phyloP scores from a whole-genome alignment of 2,329 filamentous ascomycete species.

The Neonectria sp. region DNA sequence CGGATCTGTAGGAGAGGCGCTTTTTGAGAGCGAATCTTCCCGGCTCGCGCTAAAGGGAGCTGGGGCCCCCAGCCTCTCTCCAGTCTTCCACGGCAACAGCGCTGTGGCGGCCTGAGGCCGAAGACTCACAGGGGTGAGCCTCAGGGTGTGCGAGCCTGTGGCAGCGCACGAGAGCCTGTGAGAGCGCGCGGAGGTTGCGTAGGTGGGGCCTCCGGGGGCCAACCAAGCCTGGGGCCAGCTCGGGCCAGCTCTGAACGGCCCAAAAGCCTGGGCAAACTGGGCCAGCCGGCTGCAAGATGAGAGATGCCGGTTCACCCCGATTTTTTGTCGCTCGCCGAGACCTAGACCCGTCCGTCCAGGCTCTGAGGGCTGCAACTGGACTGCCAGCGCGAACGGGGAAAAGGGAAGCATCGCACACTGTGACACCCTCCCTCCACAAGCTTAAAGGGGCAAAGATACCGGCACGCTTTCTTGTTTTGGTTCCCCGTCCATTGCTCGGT shows the following conservation, averaged over 20 bases:
- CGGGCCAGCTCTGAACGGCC: slow-evolving; percentile 24
- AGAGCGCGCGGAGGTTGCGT: slow-evolving; percentile 25
- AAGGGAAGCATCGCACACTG: slow-evolving; percentile 15
- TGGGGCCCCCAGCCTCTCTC: slow-evolving; percentile 45
- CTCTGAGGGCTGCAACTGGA: slow-evolving; percentile 15
- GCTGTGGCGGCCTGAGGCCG: slow-evolving; percentile 54
- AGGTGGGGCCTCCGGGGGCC: slow-evolving; percentile 33
- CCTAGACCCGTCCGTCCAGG: slow-evolving; percentile 43
- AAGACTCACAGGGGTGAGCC: slow-evolving; percentile 36
- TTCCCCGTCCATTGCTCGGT: slow-evolving; percentile 16
- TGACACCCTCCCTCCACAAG: slow-evolving; percentile 6
- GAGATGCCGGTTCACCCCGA: slow-evolving; percentile 56
- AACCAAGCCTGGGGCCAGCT: slow-evolving; percentile 40
- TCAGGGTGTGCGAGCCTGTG: slow-evolving; percentile 32
- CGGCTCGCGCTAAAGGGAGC: slow-evolving; percentile 57
- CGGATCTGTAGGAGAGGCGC: slow-evolving; percentile 60
- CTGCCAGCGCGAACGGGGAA: slow-evolving; percentile 1
- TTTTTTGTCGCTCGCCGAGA: slow-evolving; percentile 51
- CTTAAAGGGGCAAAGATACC: slow-evolving; percentile 18
- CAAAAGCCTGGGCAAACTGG: slow-evolving; percentile 16
- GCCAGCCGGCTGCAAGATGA: slow-evolving; percentile 46
- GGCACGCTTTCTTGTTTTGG: slow-evolving; percentile 2
- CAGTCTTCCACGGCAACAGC: slow-evolving; percentile 53
- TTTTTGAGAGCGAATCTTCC: slow-evolving; percentile 70
- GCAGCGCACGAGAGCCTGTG: slow-evolving; percentile 34